Evolutionary conservation across 1,139 yeast species (phyloP).

Genomic region (Blastobotrys buckinghamii): DNA sequence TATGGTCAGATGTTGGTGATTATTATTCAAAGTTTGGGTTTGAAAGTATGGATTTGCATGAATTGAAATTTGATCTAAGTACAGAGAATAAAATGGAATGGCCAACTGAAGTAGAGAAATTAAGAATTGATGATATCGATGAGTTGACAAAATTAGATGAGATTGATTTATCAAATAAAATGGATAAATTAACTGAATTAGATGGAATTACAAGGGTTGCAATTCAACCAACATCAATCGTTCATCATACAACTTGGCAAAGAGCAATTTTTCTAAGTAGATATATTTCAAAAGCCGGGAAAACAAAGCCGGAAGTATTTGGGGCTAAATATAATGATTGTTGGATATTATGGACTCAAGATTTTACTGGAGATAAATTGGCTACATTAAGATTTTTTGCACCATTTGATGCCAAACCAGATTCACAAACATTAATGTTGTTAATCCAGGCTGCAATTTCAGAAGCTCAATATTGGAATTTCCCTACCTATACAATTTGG

Average conservation of each 20-base stretch:
- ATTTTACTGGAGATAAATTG: slow-evolving; percentile 37
- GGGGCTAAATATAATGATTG: slow-evolving; percentile 33
- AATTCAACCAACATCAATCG: slow-evolving; percentile 5
- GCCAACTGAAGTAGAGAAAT: slow-evolving; percentile 23
- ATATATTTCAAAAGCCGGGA: slow-evolving; percentile 12
- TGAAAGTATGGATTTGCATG: slow-evolving; percentile 29
- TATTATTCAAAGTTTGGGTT: slow-evolving; percentile 59
- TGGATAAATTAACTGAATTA: slow-evolving; percentile 27
- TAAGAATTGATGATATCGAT: slow-evolving; percentile 33
- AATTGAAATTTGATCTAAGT: slow-evolving; percentile 22
- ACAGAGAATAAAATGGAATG: slow-evolving; percentile 13
- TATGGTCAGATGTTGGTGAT: slow-evolving; percentile 71
- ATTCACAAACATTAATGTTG: slow-evolving; percentile 14
- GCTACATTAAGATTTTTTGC: slow-evolving; percentile 30
- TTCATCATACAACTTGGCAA: slow-evolving; percentile 27
- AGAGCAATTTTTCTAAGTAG: slow-evolving; percentile 34
- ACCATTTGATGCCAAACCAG: slow-evolving; percentile 9
- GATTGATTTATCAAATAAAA: slow-evolving; percentile 23
- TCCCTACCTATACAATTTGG: slow-evolving; percentile 24
- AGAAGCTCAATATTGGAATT: slow-evolving; percentile 25
- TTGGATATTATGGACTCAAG: slow-evolving; percentile 45
- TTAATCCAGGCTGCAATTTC: slow-evolving; percentile 25
- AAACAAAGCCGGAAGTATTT: slow-evolving; percentile 24
- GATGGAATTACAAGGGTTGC: slow-evolving; percentile 12
- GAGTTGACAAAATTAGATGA: slow-evolving; percentile 33